phyloP scores from a whole-genome alignment of 768 basidiomycete genomes.

The Pleurotus djamor region DNA sequence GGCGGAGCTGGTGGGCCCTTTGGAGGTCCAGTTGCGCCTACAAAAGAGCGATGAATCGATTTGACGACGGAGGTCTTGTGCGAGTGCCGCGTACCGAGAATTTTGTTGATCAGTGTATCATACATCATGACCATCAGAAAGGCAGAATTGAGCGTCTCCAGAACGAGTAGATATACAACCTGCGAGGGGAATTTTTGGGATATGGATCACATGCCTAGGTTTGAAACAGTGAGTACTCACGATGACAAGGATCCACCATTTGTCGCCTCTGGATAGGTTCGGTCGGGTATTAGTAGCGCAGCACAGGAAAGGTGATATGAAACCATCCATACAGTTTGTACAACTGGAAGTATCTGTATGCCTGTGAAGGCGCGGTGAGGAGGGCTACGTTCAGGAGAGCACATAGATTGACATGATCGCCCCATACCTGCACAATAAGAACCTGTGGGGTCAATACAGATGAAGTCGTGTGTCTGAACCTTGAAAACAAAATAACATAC shows the following conservation, averaged over 20 bases:
- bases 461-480: neutral
- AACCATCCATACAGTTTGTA: constrained; percentile 1
- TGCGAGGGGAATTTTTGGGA: neutral
- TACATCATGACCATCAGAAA: neutral
- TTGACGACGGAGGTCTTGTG: neutral
- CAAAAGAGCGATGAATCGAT: neutral
- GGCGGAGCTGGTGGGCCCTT: neutral
- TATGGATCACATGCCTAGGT: too few species aligned
- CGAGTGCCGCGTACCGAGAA: neutral
- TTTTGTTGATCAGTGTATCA: neutral
- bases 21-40: neutral
- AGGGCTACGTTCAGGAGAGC: neutral
- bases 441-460: neutral
- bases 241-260: neutral
- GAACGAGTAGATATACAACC: neutral
- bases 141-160: neutral
- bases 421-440: neutral
- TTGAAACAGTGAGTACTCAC: neutral
- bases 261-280: neutral
- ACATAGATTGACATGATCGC: neutral
- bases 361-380: neutral
- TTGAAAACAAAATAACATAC: neutral
- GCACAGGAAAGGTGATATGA: neutral
- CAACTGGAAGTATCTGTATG: constrained; percentile 3
- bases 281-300: neutral